Evolutionary conservation across 73 alveolate species (phyloP), one percentile per base, ranked within the genome.

Genomic region (Blepharisma japonicum): DNA sequence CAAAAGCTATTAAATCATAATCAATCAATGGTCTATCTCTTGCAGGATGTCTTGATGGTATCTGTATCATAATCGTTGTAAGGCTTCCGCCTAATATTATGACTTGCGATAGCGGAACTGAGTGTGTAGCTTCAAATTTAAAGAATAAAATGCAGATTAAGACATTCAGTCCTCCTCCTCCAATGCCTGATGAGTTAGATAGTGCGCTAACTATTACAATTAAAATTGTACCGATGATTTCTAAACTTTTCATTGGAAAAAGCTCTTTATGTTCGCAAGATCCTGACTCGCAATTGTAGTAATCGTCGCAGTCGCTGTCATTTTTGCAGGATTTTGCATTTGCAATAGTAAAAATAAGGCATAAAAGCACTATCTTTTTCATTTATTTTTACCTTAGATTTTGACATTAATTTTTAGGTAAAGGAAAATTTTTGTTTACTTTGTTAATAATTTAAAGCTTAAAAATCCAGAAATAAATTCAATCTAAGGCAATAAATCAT

Each of bases 161-260:
- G 39, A 88, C 87, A 70, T 90, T 82, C 68, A 93, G 79, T 54
- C 89, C 91, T n/a, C 98, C 98, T 74, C 98, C 98, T 8, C 98
- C 98, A 7, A 93, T 78, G 1, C 98, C 98, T 7, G 94, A 94
- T 20, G 98, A 97, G 83, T 83, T 91, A 14, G 97, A 89, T 71
- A 90, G 78, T 38, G 91, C 91, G 39, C 86, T 83, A 7, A 87
- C 89, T 0, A 90, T 23, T 68, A 87, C 81, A 53, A 87, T 77
- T 27, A 85, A 66, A 32, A 82, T 32, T 70, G 78, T 83, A 25
- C 94, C 94, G 38, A 87, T 18, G 25, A 78, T 39, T 38, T 55
- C 77, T 38, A 53, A 55, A 71, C 55, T 54, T 32, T 46, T 68
- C 23, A 87, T 48, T 55, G 94, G 94, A 25, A 25, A 20, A 14